Base-by-base conservation (phyloP, 345 rosid species). In the Ceriops zippeliana region DNA sequence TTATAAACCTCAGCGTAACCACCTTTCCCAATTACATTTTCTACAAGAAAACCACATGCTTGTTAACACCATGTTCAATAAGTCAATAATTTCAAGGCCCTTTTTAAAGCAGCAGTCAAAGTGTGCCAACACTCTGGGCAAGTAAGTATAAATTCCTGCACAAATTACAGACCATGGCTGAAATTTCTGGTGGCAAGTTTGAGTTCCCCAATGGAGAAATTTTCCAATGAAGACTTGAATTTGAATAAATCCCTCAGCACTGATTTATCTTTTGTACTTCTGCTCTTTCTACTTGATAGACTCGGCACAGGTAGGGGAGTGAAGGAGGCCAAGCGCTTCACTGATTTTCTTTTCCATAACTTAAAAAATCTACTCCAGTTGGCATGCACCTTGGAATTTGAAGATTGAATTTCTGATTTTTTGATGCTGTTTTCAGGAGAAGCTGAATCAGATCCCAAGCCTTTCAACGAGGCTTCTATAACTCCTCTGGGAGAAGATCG, bases 1-100 rank as follows among this genome's bases (percentile, higher is more conserved):
- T 82, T 85, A 82, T 84, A 93, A 37, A 93, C 98, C 67, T 89
- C 86, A n/a, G 97, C 91, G 68, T 72, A 93, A 62, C 98, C 98
- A 62, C 98, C 98, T 78, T 73, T 79, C 34, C 98, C 98, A 53
- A 93, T 90, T 52, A 93, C 56, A 73, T 93, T 93, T 49, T 82
- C 98, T 93, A 49, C 77, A 79, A 59, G 60, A 72, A 72, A 66
- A 38, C 24, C 66, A 52, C 42, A 62, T 49, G 54, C 54, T 72
- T 13, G 24, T 56, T 56, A 56, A 24, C 22, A 56, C 26, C 24
- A 13, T 15, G 16, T 20, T 56, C 59, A 56, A 11, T 21, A 56
- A 27, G 19, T 21, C 8, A 35, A 32, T 32, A 37, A 2, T 61
- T 32, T 27, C 20, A 37, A 13, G 42, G 21, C 9, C 26, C 21